phyloP scores from a whole-genome alignment of 768 basidiomycete genomes.

The Solioccasus polychromus region DNA sequence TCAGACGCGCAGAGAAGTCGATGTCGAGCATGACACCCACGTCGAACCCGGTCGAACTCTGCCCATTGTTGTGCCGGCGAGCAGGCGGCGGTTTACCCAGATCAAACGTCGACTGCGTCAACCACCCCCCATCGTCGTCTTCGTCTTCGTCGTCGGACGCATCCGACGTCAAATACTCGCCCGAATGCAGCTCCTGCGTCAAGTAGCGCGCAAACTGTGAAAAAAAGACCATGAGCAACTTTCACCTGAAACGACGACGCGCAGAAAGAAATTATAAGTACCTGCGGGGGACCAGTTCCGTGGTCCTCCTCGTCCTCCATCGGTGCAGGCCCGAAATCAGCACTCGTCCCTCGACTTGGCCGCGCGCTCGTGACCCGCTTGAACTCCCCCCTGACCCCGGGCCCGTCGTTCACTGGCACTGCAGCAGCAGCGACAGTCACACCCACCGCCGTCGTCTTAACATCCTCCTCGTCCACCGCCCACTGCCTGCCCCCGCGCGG shows the following conservation, averaged over 20 bases:
- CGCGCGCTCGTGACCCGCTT: conserved; percentile 43
- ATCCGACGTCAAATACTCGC: conserved; percentile 53
- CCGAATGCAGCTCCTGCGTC: conserved; percentile 66
- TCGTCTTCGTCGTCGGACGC: conserved; percentile 51
- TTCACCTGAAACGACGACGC: not conserved
- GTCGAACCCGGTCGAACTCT: conserved; percentile 52
- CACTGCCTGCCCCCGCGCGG: conserved; percentile 41
- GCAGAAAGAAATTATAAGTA: conserved; percentile 27
- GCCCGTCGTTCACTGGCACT: conserved; percentile 15
- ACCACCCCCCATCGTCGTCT: conserved; percentile 79
- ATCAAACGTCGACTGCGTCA: conserved; percentile 73
- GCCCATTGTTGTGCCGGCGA: conserved; percentile 45
- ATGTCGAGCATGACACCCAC: conserved; percentile 37
- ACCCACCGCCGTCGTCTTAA: conserved; percentile 23
- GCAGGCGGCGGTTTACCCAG: conserved; percentile 49
- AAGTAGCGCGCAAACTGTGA: conserved; percentile 77
- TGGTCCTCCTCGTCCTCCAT: conserved; percentile 49
- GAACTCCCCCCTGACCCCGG: conserved; percentile 55
- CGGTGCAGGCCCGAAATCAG: conserved; percentile 60
- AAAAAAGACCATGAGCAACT: not conserved
- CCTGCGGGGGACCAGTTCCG: conserved; percentile 44
- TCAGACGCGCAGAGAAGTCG: not conserved
- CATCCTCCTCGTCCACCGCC: conserved; percentile 71
- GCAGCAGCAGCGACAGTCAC: too few relatives aligned
- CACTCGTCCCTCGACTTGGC: conserved; percentile 49